Evolutionary conservation across 768 basidiomycete genomes (phyloP), one percentile per base, ranked within the genome.

Genomic region (Podaxis rugospora): DNA sequence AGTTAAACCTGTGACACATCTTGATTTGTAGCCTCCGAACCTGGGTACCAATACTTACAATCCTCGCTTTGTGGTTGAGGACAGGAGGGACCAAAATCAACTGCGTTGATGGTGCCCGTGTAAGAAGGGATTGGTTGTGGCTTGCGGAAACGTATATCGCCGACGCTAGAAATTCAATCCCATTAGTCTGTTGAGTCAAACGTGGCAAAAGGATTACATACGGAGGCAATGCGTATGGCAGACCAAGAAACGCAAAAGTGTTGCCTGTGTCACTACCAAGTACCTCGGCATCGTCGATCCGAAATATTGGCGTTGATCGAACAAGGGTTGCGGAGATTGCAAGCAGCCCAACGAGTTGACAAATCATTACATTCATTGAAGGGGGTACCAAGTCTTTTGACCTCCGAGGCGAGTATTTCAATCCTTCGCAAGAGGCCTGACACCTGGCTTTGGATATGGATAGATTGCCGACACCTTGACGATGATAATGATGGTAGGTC

Each of bases 211-310:
- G 35, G 28, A n/a, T 61, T 0, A 67, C 79, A 62, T 61, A 86
- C 84, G 83, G 82, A 25, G 84, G 78, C 66, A 77, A 64, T 16
- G 81, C 83, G 55, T 80, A 86, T 1, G 83, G 83, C 39, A 86
- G 81, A 1, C 83, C 82, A 1, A 82, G 69, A 65, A 80, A 85
- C 59, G 74, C 73, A 10, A 75, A 67, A 11, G 71, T 64, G 2
- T 55, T 60, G 3, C 74, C 74, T 11, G 1, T 21, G 14, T 51
- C n/a, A n/a, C n/a, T n/a, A n/a, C n/a, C n/a, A n/a, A n/a, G n/a
- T n/a, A n/a, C n/a, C n/a, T n/a, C n/a, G n/a, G n/a, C n/a, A n/a
- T n/a, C n/a, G n/a, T n/a, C n/a, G n/a, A n/a, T n/a, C n/a, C 32
- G 1, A 32, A 32, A 32, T 32, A 32, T 32, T 32, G 32, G 32